phyloP scores from a whole-genome alignment of 345 rosid genomes.

The Citrus sp. region DNA sequence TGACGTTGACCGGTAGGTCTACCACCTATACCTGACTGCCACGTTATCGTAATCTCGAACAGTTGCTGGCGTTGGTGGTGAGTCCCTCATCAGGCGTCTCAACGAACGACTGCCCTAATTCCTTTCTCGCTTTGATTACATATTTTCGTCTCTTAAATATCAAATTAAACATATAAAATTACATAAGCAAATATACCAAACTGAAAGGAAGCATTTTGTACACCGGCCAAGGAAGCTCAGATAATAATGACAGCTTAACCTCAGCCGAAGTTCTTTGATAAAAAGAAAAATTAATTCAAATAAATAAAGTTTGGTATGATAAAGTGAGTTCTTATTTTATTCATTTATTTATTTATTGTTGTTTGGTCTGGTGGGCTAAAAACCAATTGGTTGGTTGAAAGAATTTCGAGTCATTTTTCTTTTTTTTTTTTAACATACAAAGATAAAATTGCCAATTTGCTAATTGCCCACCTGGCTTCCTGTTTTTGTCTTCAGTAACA shows the following conservation, averaged over 20 bases:
- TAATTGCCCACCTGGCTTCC: no score
- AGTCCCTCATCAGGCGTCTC: constrained; percentile 14
- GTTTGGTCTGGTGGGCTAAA: not conserved
- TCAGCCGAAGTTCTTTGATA: constrained; percentile 32
- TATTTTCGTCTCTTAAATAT: not conserved
- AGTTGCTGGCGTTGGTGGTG: constrained; percentile 11
- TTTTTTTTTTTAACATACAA: not conserved
- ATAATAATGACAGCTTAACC: constrained; percentile 35
- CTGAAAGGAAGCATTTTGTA: no score
- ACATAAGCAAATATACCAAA: not conserved
- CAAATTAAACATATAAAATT: not conserved
- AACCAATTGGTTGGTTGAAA: not conserved
- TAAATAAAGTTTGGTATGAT: constrained; percentile 14
- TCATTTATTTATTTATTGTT: not conserved
- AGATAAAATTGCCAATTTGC: no score
- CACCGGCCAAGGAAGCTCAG: no score
- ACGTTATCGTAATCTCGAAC: constrained; percentile 5
- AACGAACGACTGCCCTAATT: constrained; percentile 4
- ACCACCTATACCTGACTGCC: not conserved
- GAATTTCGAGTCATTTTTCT: not conserved
- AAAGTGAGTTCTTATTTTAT: not conserved
- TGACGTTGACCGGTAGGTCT: not conserved
- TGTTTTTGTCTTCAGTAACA: not conserved
- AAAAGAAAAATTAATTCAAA: not conserved
- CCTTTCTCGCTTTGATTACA: not conserved